phyloP scores from a whole-genome alignment of 495 filamentous ascomycete genomes.

The Lophiostoma macrostomum region DNA sequence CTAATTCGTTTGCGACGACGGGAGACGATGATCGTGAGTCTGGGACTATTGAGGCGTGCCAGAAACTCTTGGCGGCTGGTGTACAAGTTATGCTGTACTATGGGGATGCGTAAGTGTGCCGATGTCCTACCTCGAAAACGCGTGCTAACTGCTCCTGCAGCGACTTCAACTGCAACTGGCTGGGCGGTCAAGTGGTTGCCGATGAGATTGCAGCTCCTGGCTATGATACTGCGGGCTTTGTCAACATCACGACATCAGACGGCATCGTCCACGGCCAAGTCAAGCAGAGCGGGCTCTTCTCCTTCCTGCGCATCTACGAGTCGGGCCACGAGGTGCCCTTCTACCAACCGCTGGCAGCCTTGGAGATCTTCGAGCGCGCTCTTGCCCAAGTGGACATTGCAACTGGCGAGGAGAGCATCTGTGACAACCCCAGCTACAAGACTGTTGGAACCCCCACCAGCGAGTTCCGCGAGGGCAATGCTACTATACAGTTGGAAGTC shows the following conservation, averaged over 20 bases:
- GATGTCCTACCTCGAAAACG: neutral
- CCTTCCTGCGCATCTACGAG: slow-evolving; percentile 55
- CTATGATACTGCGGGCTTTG: slow-evolving; percentile 52
- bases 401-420: slow-evolving; percentile 49
- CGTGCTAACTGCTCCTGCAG: slow-evolving; percentile 4
- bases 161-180: slow-evolving; percentile 63
- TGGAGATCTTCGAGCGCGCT: slow-evolving; percentile 58
- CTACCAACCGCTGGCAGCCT: slow-evolving; percentile 62
- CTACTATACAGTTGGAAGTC: slow-evolving; percentile 50
- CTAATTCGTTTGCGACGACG: slow-evolving; percentile 50
- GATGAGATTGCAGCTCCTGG: slow-evolving; percentile 47
- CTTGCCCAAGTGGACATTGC: slow-evolving; percentile 58
- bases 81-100: slow-evolving; percentile 55
- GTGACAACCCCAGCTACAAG: slow-evolving; percentile 37
- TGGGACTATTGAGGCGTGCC: slow-evolving; percentile 50
- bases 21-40: slow-evolving; percentile 56
- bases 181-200: slow-evolving; percentile 53
- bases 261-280: slow-evolving; percentile 61
- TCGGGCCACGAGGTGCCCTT: slow-evolving; percentile 67
- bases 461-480: slow-evolving; percentile 57
- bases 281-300: slow-evolving; percentile 64
- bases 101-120: slow-evolving; percentile 50
- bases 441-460: slow-evolving; percentile 52
- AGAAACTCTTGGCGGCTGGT: slow-evolving; percentile 50
- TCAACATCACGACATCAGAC: slow-evolving; percentile 54